phyloP scores from a whole-genome alignment of 768 basidiomycete genomes.

The Dentipellis fragilis region DNA sequence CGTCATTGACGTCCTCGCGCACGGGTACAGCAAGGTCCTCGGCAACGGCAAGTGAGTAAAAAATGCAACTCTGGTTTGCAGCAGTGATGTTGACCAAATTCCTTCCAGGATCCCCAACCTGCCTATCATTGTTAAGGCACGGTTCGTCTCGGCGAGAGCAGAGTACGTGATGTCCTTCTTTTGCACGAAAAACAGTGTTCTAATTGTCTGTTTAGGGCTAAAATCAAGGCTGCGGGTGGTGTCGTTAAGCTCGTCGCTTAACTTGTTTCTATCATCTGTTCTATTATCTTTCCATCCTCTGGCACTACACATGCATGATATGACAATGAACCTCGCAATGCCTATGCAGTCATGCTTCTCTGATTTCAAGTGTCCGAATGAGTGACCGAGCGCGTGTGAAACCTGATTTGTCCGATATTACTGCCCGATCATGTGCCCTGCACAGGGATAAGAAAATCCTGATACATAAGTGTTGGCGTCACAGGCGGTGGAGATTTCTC shows the following conservation, averaged over 20 bases:
- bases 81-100: neutral
- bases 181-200: neutral
- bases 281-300: slow-evolving; percentile 14
- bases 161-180: slow-evolving; percentile 42
- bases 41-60: slow-evolving; percentile 80
- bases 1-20: slow-evolving; percentile 79
- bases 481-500: no score
- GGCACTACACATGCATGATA: slow-evolving; percentile 19
- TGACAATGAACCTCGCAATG: slow-evolving; percentile 14
- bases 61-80: neutral
- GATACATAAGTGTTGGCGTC: no score
- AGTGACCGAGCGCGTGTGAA: no score
- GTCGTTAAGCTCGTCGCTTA: slow-evolving; percentile 91
- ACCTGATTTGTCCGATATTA: no score
- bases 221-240: slow-evolving; percentile 91
- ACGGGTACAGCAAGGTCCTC: slow-evolving; percentile 89
- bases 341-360: slow-evolving; percentile 21
- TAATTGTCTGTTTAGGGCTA: slow-evolving; percentile 29
- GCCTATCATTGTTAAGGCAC: slow-evolving; percentile 97
- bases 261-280: slow-evolving; percentile 21
- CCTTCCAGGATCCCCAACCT: slow-evolving; percentile 59
- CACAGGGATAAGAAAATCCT: no score
- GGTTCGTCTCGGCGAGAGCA: slow-evolving; percentile 83
- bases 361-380: neutral
- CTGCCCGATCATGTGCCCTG: no score